phyloP scores from a whole-genome alignment of 202 grass and related monocot species.

The Eragrostis tef region DNA sequence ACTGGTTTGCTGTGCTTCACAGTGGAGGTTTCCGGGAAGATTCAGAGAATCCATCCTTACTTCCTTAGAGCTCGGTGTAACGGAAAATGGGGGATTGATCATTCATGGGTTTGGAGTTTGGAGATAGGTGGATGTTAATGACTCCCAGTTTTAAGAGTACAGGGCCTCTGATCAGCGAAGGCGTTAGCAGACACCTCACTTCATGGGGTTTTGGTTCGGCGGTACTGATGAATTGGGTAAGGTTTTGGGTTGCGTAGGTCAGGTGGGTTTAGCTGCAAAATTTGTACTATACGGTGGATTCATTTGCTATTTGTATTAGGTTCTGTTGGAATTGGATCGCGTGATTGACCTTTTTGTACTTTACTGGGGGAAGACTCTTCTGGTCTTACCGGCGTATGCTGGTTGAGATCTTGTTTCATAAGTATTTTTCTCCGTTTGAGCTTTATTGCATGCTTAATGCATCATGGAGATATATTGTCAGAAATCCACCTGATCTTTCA shows the following conservation, averaged over 20 bases:
- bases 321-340: background rate
- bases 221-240: too few species aligned
- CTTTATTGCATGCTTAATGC: too few species aligned
- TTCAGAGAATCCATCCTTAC: too few species aligned
- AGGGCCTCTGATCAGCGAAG: background rate
- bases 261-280: background rate
- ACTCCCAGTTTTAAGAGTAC: background rate
- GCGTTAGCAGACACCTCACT: background rate
- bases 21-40: background rate
- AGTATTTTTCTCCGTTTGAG: too few species aligned
- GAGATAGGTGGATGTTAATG: background rate
- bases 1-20: background rate
- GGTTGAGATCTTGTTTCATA: too few species aligned
- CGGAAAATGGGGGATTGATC: background rate
- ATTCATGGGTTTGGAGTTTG: background rate
- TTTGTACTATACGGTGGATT: background rate
- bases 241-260: background rate
- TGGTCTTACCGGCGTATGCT: too few species aligned
- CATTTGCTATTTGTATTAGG: background rate
- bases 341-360: background rate
- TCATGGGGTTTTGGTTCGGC: background rate
- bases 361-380: background rate
- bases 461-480: background rate
- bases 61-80: background rate
- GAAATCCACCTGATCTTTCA: background rate